phyloP scores from a whole-genome alignment of 1,139 yeast genomes.

The Debaryomyces sp. region DNA sequence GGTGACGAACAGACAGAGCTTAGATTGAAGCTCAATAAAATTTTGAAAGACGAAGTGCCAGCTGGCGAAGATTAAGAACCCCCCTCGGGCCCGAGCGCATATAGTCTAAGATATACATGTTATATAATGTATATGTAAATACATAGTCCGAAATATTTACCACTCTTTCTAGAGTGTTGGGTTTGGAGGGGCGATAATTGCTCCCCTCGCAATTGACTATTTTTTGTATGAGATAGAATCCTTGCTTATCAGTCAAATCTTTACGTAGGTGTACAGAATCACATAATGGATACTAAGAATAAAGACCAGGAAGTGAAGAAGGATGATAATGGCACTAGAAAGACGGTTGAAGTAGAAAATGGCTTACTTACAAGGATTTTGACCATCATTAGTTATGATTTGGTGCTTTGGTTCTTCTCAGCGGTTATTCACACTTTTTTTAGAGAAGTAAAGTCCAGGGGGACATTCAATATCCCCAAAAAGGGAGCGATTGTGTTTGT shows the following conservation, averaged over 20 bases:
- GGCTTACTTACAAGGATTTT: conserved; percentile 2
- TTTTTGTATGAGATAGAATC: background rate
- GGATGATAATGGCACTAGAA: background rate
- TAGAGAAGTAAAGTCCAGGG: conserved; percentile 44
- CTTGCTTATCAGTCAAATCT: background rate
- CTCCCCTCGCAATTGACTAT: background rate
- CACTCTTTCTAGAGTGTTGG: background rate
- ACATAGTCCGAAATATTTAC: background rate
- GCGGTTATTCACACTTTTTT: conserved; percentile 45
- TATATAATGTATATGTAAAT: background rate
- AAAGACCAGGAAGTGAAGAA: background rate
- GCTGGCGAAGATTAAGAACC: conserved; percentile 81
- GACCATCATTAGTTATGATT: conserved; percentile 29
- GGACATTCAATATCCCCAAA: conserved; percentile 43
- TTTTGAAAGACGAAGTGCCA: conserved; percentile 92
- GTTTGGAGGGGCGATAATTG: background rate
- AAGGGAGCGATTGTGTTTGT: conserved; percentile 47
- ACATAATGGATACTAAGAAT: background rate
- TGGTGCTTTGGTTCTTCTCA: conserved; percentile 39
- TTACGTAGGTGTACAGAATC: background rate
- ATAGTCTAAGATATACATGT: conserved; percentile 5
- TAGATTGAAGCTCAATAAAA: conserved; percentile 66
- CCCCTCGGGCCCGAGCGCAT: background rate
- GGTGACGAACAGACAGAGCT: conserved; percentile 87
- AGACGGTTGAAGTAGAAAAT: background rate